These are phyloP conservation scores for Coemansia furcata DNA, from an alignment of 192 early-diverging fungal species.

Conservation along the genomic window DNA sequence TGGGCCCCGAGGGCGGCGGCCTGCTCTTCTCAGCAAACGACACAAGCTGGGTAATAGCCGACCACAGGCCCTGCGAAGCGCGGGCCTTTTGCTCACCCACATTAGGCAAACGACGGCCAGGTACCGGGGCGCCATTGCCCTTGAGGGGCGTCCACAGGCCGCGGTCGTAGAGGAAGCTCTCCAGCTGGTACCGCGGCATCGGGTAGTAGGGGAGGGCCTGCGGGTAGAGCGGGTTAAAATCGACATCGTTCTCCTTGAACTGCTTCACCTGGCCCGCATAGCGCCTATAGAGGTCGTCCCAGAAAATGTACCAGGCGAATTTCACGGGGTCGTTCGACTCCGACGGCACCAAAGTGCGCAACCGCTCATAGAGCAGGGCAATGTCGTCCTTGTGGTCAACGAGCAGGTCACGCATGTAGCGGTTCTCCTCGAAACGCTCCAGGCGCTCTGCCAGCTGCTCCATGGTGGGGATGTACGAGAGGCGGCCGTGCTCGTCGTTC, in stretches of 20 bases:
- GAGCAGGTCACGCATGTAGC: constrained; percentile 37
- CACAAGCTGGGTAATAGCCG: neutral
- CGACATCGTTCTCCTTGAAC: constrained; percentile 40
- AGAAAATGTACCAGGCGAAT: constrained; percentile 66
- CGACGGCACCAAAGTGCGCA: constrained; percentile 45
- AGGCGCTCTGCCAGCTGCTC: constrained; percentile 43
- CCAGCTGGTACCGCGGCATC: constrained; percentile 53
- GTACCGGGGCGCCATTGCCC: neutral
- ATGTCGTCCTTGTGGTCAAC: constrained; percentile 42
- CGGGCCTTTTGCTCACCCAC: too few species aligned
- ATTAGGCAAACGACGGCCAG: too few species aligned
- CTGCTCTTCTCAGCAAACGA: neutral
- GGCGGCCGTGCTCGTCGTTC: constrained; percentile 35
- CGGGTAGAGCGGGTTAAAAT: constrained; percentile 66
- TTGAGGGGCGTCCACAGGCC: constrained; percentile 45
- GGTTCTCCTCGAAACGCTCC: constrained; percentile 42
- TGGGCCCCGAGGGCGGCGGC: neutral
- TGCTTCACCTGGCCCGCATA: constrained; percentile 48
- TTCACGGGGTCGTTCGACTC: constrained; percentile 44
- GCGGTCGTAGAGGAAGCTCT: constrained; percentile 56
- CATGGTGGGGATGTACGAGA: constrained; percentile 45
- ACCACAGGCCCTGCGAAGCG: neutral
- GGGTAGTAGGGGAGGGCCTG: constrained; percentile 60
- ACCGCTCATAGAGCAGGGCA: constrained; percentile 41
- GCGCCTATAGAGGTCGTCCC: constrained; percentile 66